These are phyloP conservation scores for Aspergillus panamensis DNA, from an alignment of 495 filamentous ascomycete genomes.

Conservation along the genomic window DNA sequence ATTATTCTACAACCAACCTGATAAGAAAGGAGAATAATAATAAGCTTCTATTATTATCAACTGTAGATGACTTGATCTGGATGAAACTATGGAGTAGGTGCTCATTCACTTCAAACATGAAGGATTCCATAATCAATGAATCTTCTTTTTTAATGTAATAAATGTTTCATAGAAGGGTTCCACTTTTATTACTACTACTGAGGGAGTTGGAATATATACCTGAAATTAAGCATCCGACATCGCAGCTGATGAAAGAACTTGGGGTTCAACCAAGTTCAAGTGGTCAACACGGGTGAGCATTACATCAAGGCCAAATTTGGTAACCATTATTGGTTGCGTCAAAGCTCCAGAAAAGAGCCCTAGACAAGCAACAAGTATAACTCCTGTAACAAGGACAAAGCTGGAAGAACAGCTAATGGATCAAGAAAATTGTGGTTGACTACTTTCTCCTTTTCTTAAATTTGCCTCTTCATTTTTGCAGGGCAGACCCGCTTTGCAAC, in stretches of 20 bases:
- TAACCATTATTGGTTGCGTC: neutral
- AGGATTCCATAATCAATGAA: neutral
- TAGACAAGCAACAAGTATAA: neutral
- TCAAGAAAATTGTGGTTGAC: neutral
- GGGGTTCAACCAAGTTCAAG: neutral
- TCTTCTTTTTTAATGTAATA: no score
- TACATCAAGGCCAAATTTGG: conserved; percentile 1
- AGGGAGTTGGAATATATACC: no score
- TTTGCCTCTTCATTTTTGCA: neutral
- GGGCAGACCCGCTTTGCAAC: neutral
- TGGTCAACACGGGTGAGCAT: conserved; percentile 16
- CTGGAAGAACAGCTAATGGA: no score
- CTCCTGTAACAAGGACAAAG: no score
- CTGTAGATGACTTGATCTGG: neutral
- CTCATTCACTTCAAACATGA: no score
- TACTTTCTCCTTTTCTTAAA: neutral
- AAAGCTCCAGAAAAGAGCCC: neutral
- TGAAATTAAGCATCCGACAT: no score
- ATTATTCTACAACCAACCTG: no score
- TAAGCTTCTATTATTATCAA: no score
- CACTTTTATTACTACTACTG: no score
- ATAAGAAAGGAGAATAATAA: no score
- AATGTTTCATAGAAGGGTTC: no score
- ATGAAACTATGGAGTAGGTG: no score
- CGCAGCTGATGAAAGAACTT: neutral